Conservation (phyloP, 2,329 filamentous ascomycete species). For the Colletotrichum cuscutae region DNA sequence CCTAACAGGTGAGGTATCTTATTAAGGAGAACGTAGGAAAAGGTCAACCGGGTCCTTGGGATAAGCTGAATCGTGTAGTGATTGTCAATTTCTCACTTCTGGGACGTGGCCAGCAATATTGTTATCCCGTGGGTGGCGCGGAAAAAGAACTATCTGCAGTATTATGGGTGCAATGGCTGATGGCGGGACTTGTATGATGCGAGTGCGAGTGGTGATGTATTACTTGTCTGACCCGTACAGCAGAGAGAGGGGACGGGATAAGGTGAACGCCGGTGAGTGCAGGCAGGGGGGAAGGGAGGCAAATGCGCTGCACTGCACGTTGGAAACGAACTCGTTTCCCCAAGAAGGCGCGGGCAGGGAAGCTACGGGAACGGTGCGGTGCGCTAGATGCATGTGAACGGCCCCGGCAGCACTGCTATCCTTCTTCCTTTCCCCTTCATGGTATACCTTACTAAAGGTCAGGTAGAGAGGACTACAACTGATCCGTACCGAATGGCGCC, state of each 20-base stretch:
- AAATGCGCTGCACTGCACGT: conserved; percentile 22
- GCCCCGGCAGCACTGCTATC: neutral
- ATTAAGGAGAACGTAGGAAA: neutral
- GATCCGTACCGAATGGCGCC: neutral
- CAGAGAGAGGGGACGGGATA: neutral
- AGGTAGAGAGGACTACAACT: neutral
- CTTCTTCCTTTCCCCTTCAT: neutral
- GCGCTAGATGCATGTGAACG: conserved; percentile 27
- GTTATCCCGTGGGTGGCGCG: neutral
- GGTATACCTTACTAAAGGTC: neutral
- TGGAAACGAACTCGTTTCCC: conserved; percentile 29
- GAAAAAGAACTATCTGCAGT: neutral
- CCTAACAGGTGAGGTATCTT: neutral
- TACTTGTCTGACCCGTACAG: neutral
- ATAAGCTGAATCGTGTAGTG: neutral
- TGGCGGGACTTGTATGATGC: conserved; percentile 1
- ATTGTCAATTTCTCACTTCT: neutral
- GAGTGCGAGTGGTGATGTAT: conserved; percentile 22
- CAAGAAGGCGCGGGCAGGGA: neutral
- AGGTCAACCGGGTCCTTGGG: neutral
- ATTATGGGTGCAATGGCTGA: too few species aligned
- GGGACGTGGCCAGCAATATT: neutral
- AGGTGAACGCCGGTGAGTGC: neutral
- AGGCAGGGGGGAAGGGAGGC: conserved; percentile 3
- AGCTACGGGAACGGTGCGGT: conserved; percentile 20